These are phyloP conservation scores for Saccharum hybrid DNA, from an alignment of 202 grass and related monocot genomes.

Conservation along the genomic window DNA sequence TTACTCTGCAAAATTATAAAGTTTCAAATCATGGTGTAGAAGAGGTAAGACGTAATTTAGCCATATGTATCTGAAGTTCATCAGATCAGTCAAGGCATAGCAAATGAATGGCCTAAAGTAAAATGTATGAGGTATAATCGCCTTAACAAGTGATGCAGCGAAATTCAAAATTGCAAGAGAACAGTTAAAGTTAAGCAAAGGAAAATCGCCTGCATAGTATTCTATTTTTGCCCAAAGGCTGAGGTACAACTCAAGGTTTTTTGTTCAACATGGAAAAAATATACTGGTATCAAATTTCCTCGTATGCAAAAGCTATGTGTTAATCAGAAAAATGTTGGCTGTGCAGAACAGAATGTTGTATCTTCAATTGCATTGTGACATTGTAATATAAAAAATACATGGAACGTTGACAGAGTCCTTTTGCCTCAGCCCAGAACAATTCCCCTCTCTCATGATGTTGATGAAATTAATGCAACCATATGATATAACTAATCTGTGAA, in stretches of 20 bases:
- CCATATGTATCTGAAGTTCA: conserved; percentile 35
- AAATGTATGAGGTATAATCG: conserved; percentile 19
- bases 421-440: conserved; percentile 10
- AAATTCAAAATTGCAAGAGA: conserved; percentile 28
- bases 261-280: conserved; percentile 14
- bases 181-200: conserved; percentile 8
- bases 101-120: conserved; percentile 39
- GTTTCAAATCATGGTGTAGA: conserved; percentile 19
- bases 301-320: conserved; percentile 26
- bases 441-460: conserved; percentile 3
- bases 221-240: conserved; percentile 17
- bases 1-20: conserved; percentile 53
- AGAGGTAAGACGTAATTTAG: conserved; percentile 25
- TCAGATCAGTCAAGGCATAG: conserved; percentile 38
- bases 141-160: conserved; percentile 15
- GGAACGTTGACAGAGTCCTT: conserved; percentile 11
- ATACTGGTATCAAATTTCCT: conserved; percentile 17
- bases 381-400: conserved; percentile 7
- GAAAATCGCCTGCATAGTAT: conserved; percentile 13
- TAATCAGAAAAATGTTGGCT: conserved; percentile 25
- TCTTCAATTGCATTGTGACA: conserved; percentile 4
- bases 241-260: conserved; percentile 20
- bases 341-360: conserved; percentile 23
- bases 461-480: neutral
- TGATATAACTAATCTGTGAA: conserved; percentile 13